Percentiles rank a stretch among this genome's conserved stretches.
Evolutionary conservation across 106 monocot species (phyloP).

Genomic region (Iris macrosiphon): DNA sequence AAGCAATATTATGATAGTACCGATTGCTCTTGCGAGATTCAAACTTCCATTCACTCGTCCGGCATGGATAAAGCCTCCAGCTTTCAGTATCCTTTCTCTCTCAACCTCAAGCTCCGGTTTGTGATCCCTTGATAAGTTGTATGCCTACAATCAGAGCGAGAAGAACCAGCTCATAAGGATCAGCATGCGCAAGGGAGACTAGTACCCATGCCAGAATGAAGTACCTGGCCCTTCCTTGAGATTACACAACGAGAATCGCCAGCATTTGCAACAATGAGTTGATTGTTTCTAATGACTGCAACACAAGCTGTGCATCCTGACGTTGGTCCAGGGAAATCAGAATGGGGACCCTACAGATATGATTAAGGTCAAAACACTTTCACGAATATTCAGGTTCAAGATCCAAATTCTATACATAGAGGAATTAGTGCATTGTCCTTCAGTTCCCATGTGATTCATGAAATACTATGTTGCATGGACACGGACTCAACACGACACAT

Average conservation of each 20-base stretch:
- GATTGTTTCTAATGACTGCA: slow-evolving; percentile 64
- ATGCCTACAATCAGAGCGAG: slow-evolving; percentile 58
- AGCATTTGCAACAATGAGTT: slow-evolving; percentile 83
- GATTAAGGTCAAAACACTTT: slow-evolving; percentile 7
- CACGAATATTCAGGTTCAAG: neutral
- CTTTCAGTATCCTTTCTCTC: slow-evolving; percentile 77
- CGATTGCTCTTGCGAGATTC: slow-evolving; percentile 82
- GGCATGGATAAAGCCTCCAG: slow-evolving; percentile 79
- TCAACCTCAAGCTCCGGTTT: slow-evolving; percentile 78
- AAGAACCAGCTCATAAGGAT: neutral
- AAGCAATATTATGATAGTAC: slow-evolving; percentile 25
- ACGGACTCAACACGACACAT: too few relatives aligned
- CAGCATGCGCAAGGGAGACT: neutral
- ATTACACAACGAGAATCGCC: slow-evolving; percentile 96
- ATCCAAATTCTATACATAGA: too few relatives aligned
- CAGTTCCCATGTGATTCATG: too few relatives aligned
- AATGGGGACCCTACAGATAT: slow-evolving; percentile 60
- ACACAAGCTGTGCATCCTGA: slow-evolving; percentile 90
- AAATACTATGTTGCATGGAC: too few relatives aligned
- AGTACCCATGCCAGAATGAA: neutral
- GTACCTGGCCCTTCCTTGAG: slow-evolving; percentile 84
- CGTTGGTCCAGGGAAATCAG: slow-evolving; percentile 79
- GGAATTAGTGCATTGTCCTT: too few relatives aligned
- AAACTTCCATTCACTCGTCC: slow-evolving; percentile 88
- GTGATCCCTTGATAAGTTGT: slow-evolving; percentile 83